These are phyloP conservation scores for Durotheca rogersii DNA, from an alignment of 495 filamentous ascomycete species.

Conservation along the genomic window DNA sequence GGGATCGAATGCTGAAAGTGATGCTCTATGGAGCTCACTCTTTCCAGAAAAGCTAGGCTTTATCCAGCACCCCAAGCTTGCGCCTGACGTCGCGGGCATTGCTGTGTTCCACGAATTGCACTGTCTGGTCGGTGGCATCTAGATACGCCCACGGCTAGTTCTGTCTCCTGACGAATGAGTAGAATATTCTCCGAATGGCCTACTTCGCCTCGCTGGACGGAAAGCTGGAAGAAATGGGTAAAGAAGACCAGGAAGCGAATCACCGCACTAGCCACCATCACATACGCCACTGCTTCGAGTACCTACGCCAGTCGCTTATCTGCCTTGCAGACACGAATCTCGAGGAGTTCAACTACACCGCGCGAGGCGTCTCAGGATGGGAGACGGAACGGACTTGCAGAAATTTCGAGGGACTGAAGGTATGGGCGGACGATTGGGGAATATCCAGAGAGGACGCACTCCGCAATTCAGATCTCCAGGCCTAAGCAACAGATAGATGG, in stretches of 20 bases:
- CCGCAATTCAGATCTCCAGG: neutral
- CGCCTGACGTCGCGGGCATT: neutral
- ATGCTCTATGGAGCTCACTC: neutral
- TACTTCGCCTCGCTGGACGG: neutral
- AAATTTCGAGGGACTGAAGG: neutral
- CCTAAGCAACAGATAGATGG: neutral
- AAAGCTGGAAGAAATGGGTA: neutral
- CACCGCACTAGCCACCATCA: neutral
- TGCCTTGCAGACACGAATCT: conserved; percentile 33
- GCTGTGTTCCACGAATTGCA: neutral
- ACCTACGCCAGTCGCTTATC: conserved; percentile 32
- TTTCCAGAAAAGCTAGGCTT: neutral
- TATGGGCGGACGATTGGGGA: neutral
- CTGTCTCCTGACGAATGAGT: neutral
- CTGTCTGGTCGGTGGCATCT: neutral
- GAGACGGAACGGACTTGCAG: neutral
- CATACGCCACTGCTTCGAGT: conserved; percentile 31
- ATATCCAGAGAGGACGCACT: neutral
- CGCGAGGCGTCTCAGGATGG: neutral
- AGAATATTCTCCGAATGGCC: neutral
- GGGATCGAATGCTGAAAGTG: neutral
- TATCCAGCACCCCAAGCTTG: neutral
- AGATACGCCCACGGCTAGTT: neutral
- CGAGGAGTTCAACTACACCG: conserved; percentile 1
- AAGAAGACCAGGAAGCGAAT: neutral